phyloP scores from a whole-genome alignment of 1,284 basidiomycete genomes.

The Grifola frondosa region DNA sequence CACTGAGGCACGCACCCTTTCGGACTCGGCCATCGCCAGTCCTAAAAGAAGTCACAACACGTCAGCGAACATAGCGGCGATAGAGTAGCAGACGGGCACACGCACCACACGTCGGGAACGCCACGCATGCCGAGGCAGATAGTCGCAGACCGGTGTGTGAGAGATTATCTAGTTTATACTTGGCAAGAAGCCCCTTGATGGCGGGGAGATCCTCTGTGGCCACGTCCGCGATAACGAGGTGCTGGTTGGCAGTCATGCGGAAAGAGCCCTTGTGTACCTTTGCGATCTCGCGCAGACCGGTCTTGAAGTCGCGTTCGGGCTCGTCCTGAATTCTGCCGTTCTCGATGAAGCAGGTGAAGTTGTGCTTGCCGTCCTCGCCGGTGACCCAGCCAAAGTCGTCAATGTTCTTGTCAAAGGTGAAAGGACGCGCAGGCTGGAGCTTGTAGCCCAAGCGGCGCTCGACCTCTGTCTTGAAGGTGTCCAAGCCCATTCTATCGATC shows the following conservation, averaged over 20 bases:
- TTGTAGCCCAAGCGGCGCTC: slow-evolving; percentile 86
- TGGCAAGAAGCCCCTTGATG: slow-evolving; percentile 79
- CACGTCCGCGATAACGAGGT: slow-evolving; percentile 88
- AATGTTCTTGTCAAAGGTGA: slow-evolving; percentile 86
- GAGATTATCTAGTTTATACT: slow-evolving; percentile 93
- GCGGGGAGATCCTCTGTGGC: slow-evolving; percentile 66
- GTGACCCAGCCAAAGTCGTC: slow-evolving; percentile 94
- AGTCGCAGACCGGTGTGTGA: slow-evolving; percentile 80
- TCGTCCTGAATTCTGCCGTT: slow-evolving; percentile 97
- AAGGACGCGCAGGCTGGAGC: slow-evolving; percentile 74
- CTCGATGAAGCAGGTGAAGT: slow-evolving; percentile 95
- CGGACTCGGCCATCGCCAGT: slow-evolving; percentile 94
- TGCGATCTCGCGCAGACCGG: slow-evolving; percentile 89
- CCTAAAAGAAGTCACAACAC: slow-evolving; percentile 41
- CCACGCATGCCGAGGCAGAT: slow-evolving; percentile 92
- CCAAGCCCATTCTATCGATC: slow-evolving; percentile 90
- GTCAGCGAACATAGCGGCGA: slow-evolving; percentile 6
- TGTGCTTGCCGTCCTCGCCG: slow-evolving; percentile 86
- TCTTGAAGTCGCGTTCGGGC: slow-evolving; percentile 89
- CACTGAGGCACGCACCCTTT: slow-evolving; percentile 57
- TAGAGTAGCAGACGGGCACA: slow-evolving; percentile 12
- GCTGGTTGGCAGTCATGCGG: slow-evolving; percentile 94
- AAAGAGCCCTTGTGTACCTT: slow-evolving; percentile 93
- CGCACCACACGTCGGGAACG: slow-evolving; percentile 92
- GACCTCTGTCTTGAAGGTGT: slow-evolving; percentile 85